A percentile compares a stretch with the other conserved stretches of the same genome.
Evolutionary conservation across 441 rosid genomes (phyloP).

Genomic region (Pelargonium fulgidum): DNA sequence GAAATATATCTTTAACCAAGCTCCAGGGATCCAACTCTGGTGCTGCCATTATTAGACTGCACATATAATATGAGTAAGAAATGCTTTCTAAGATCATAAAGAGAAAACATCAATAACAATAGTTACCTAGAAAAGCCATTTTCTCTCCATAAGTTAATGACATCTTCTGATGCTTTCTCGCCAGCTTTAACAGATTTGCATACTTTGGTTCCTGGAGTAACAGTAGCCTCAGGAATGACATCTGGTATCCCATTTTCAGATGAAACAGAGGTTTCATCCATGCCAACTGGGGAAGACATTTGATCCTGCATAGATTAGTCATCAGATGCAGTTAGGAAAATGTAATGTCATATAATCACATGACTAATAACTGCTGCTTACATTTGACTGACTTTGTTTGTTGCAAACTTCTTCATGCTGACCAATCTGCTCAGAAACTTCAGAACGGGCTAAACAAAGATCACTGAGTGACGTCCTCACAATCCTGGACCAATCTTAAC

Average conservation of each 20-base stretch:
- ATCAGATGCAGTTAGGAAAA: slow-evolving; percentile 17
- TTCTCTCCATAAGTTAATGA: slow-evolving; percentile 51
- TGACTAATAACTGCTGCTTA: slow-evolving; percentile 23
- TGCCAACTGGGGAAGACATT: slow-evolving; percentile 31
- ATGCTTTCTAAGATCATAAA: slow-evolving; percentile 4
- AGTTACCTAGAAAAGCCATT: slow-evolving; percentile 81
- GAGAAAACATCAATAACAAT: slow-evolving; percentile 4
- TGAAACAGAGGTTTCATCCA: slow-evolving; percentile 31
- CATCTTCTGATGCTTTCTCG: slow-evolving; percentile 57
- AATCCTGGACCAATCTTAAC: slow-evolving; percentile 39
- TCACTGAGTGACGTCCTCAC: slow-evolving; percentile 56
- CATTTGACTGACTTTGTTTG: slow-evolving; percentile 30
- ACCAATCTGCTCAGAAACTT: slow-evolving; percentile 16
- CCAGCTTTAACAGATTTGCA: slow-evolving; percentile 63
- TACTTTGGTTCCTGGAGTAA: slow-evolving; percentile 26
- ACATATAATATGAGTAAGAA: slow-evolving; percentile 19
- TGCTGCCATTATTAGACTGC: slow-evolving; percentile 77
- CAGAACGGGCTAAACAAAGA: slow-evolving; percentile 28
- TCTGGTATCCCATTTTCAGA: slow-evolving; percentile 34
- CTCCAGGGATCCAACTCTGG: slow-evolving; percentile 77
- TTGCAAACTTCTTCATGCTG: slow-evolving; percentile 25
- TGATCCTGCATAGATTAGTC: slow-evolving; percentile 31
- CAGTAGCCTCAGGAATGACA: slow-evolving; percentile 24
- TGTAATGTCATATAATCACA: slow-evolving; percentile 2
- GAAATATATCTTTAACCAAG: slow-evolving; percentile 57